Evolutionary conservation across 371 early-diverging fungal genomes (phyloP).

Genomic region (Zychaea mexicana): DNA sequence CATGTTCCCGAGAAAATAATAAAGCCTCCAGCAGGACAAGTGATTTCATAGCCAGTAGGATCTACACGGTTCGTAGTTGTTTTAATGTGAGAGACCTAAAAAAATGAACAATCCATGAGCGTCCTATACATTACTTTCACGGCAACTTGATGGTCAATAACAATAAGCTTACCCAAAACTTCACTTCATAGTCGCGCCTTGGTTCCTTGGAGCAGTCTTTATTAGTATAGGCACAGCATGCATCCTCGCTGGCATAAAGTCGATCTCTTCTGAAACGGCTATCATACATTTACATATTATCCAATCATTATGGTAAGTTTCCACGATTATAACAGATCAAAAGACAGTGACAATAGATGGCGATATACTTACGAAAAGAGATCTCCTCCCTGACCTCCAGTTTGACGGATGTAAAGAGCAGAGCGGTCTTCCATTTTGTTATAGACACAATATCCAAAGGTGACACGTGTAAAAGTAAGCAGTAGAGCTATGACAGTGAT

Average conservation of each 20-base stretch:
- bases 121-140: too few relatives aligned
- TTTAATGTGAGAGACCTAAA: background rate
- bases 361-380: background rate
- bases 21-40: conserved; percentile 4
- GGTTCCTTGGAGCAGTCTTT: background rate
- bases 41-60: background rate
- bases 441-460: too few relatives aligned
- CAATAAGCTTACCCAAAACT: background rate
- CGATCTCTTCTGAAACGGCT: background rate
- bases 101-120: too few relatives aligned
- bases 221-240: background rate
- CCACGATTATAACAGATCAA: too few relatives aligned
- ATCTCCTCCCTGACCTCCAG: background rate
- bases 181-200: background rate
- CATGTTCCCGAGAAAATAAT: background rate
- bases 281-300: too few relatives aligned
- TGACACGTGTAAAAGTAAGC: too few relatives aligned
- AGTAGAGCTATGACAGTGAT: too few relatives aligned
- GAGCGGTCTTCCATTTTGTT: background rate
- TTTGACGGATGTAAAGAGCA: background rate
- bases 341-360: too few relatives aligned
- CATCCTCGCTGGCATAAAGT: background rate
- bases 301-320: too few relatives aligned
- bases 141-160: too few relatives aligned
- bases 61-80: background rate